Conservation (phyloP, 371 early-diverging fungal genomes). For the Mucor sp. region DNA sequence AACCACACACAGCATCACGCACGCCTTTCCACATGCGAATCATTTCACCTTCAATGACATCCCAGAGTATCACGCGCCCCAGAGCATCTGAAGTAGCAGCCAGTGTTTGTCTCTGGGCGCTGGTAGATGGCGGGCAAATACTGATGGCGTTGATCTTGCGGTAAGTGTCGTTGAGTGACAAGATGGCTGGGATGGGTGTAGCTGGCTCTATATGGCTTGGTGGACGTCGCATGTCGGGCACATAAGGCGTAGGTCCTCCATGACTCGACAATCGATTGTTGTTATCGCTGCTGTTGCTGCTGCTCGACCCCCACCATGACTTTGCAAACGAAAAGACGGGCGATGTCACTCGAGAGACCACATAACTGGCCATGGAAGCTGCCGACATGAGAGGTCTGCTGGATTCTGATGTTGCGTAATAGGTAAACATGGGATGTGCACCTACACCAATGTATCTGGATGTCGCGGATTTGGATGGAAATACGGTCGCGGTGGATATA, state of each 20-base stretch:
- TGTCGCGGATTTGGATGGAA: constrained; percentile 41
- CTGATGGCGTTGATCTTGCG: constrained; percentile 55
- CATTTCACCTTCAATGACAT: constrained; percentile 58
- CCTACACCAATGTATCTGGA: constrained; percentile 63
- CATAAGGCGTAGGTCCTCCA: constrained; percentile 42
- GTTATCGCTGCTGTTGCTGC: background rate
- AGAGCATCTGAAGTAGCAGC: constrained; percentile 64
- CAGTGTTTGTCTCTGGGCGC: constrained; percentile 48
- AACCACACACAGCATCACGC: constrained; percentile 66
- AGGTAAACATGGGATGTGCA: constrained; percentile 58
- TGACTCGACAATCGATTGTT: background rate
- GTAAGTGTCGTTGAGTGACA: constrained; percentile 46
- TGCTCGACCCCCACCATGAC: constrained; percentile 51
- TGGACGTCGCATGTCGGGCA: constrained; percentile 41
- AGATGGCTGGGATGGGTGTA: constrained; percentile 50
- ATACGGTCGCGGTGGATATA: constrained; percentile 4
- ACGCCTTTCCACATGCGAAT: constrained; percentile 73
- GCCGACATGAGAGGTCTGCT: constrained; percentile 59
- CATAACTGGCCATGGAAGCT: constrained; percentile 60
- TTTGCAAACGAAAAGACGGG: constrained; percentile 67
- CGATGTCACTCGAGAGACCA: constrained; percentile 57
- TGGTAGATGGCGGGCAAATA: constrained; percentile 48
- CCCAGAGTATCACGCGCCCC: constrained; percentile 68
- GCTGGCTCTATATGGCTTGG: constrained; percentile 57
- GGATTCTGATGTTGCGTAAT: constrained; percentile 58